A percentile compares a stretch with the other conserved stretches of the same genome.
Conservation (phyloP, 768 basidiomycete species). For the Harrya chromipes region DNA sequence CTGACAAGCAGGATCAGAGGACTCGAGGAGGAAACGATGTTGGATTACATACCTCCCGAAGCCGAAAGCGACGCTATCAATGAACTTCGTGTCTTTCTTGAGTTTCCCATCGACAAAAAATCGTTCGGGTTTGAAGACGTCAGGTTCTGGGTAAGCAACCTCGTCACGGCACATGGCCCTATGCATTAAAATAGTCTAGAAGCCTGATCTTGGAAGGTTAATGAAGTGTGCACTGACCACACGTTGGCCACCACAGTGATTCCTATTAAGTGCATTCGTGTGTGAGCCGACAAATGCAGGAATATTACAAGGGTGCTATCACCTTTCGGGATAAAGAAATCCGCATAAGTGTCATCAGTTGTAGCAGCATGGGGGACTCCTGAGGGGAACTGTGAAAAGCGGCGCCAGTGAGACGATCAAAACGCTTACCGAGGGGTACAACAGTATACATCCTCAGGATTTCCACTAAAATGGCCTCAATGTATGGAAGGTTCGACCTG, state of each 20-base stretch:
- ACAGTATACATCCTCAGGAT: slow-evolving; percentile 27
- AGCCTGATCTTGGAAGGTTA: not conserved
- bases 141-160: slow-evolving; percentile 11
- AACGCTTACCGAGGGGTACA: slow-evolving; percentile 19
- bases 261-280: slow-evolving; percentile 21
- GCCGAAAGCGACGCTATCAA: too few relatives aligned
- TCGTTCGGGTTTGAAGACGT: slow-evolving; percentile 28
- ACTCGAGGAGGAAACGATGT: too few relatives aligned
- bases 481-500: slow-evolving; percentile 35
- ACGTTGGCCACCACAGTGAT: slow-evolving; percentile 29
- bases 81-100: slow-evolving; percentile 2
- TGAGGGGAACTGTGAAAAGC: not conserved
- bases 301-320: too few relatives aligned
- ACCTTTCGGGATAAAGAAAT: slow-evolving; percentile 43
- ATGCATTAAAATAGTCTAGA: not conserved
- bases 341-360: slow-evolving; percentile 26
- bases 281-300: not conserved
- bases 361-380: slow-evolving; percentile 26
- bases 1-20: too few relatives aligned
- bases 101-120: slow-evolving; percentile 19
- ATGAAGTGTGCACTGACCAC: slow-evolving; percentile 24
- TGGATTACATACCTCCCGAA: too few relatives aligned
- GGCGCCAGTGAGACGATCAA: not conserved
- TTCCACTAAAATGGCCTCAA: slow-evolving; percentile 41
- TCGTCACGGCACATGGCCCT: slow-evolving; percentile 28